phyloP scores from a whole-genome alignment of 768 basidiomycete genomes.

The Hygrocybe punicea region DNA sequence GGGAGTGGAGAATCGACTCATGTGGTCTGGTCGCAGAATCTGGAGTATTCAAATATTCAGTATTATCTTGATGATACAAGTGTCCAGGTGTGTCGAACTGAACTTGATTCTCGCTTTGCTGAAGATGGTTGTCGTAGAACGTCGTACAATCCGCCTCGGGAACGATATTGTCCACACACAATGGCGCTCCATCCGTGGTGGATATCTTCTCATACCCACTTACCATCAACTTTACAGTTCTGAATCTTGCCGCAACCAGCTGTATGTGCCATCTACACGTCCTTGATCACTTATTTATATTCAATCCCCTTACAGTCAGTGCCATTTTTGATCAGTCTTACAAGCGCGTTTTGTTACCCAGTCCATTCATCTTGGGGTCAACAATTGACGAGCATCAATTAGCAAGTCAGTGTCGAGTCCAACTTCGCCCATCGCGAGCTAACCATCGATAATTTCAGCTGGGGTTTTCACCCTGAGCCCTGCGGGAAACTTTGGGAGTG shows the following conservation, averaged over 20 bases:
- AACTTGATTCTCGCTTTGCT: not conserved
- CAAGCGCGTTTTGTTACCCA: conserved; percentile 52
- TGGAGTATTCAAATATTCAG: conserved; percentile 62
- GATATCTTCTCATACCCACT: conserved; percentile 48
- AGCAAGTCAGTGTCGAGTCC: conserved; percentile 41
- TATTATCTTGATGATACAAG: conserved; percentile 49
- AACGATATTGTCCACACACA: conserved; percentile 38
- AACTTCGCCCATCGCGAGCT: not conserved
- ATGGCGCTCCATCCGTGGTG: conserved; percentile 36
- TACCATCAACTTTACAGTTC: conserved; percentile 41
- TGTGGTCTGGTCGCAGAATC: conserved; percentile 60
- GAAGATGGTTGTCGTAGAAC: conserved; percentile 26
- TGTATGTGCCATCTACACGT: conserved; percentile 31
- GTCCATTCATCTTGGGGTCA: conserved; percentile 56
- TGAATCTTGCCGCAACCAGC: conserved; percentile 32
- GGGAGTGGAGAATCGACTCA: conserved; percentile 57
- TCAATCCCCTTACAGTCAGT: conserved; percentile 39
- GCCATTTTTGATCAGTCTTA: conserved; percentile 67
- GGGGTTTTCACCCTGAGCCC: conserved; percentile 48
- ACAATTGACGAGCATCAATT: conserved; percentile 58
- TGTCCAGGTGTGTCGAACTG: conserved; percentile 32
- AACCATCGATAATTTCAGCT: conserved; percentile 27
- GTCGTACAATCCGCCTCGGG: conserved; percentile 43
- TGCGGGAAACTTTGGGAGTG: conserved; percentile 57
- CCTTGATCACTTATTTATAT: not conserved